Base-by-base conservation (phyloP, 176 grass and related monocot species). In the Urochloa ruziziensis region DNA sequence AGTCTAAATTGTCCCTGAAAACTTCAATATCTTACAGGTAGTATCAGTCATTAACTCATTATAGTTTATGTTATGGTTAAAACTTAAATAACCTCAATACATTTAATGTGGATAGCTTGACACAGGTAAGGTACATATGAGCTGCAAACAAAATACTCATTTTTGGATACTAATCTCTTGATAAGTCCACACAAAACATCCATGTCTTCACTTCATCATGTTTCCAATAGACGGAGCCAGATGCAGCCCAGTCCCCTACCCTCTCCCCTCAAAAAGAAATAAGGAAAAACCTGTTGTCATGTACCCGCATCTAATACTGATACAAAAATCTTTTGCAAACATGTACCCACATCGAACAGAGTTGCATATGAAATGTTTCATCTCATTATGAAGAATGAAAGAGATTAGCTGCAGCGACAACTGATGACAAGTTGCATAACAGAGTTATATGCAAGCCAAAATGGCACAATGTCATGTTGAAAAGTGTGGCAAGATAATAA, bases 271-370 rank as follows among this genome's bases (percentile, higher is more conserved):
- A 27, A 80, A 80, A 80, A 5, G 3, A 49, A 63, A 78, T 40
- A 21, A 44, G 28, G 15, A 47, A 78, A 29, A 71, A 27, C 11
- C 27, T 47, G 40, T 48, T 71, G 42, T 30, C 62, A 80, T 53
- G 62, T 67, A 15, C n/a, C n/a, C n/a, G n/a, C n/a, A n/a, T n/a
- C n/a, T n/a, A n/a, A n/a, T n/a, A n/a, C n/a, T n/a, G n/a, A n/a
- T n/a, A n/a, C n/a, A n/a, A n/a, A n/a, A n/a, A n/a, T n/a, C n/a
- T n/a, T n/a, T n/a, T n/a, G n/a, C n/a, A n/a, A n/a, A n/a, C n/a
- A n/a, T n/a, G n/a, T n/a, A n/a, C n/a, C 32, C 62, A 80, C 43
- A 80, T 80, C n/a, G 0, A 53, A 36, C 72, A 66, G 1, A 79
- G 47, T 67, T 39, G 13, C 78, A 52, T 17, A 56, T 54, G 6